Conservation (phyloP, 1,284 basidiomycete genomes). For the Papiliotrema nemorosa region DNA sequence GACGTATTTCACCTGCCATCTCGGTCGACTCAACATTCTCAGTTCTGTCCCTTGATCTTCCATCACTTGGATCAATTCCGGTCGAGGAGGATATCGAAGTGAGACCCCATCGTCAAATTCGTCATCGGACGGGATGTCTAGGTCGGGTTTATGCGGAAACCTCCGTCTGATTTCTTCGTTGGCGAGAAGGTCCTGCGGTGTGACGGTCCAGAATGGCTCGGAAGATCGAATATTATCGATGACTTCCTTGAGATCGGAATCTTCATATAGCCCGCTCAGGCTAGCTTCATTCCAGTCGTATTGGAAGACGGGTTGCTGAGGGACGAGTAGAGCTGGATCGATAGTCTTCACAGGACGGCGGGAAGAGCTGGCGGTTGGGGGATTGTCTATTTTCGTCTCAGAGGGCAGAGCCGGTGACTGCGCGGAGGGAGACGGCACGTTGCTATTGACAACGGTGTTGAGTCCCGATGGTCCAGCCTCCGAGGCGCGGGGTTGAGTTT, state of each 20-base stretch:
- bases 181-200: conserved; percentile 3
- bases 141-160: neutral
- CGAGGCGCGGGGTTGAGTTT: neutral
- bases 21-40: conserved; percentile 26
- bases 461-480: neutral
- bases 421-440: neutral
- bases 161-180: neutral
- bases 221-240: neutral
- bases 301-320: neutral
- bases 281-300: conserved; percentile 1
- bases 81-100: conserved; percentile 12
- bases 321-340: no score
- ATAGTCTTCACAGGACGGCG: neutral
- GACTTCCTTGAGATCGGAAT: conserved; percentile 6
- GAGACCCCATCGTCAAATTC: conserved; percentile 27
- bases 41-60: conserved; percentile 16
- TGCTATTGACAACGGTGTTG: neutral
- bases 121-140: neutral
- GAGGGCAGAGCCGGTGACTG: neutral
- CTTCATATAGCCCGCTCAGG: conserved; percentile 4
- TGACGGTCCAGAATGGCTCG: neutral
- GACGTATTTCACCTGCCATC: conserved; percentile 41
- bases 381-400: neutral
- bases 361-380: neutral
- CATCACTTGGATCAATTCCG: conserved; percentile 10